Base-by-base conservation (phyloP, 371 early-diverging fungal species). In the Umbelopsis sp. region DNA sequence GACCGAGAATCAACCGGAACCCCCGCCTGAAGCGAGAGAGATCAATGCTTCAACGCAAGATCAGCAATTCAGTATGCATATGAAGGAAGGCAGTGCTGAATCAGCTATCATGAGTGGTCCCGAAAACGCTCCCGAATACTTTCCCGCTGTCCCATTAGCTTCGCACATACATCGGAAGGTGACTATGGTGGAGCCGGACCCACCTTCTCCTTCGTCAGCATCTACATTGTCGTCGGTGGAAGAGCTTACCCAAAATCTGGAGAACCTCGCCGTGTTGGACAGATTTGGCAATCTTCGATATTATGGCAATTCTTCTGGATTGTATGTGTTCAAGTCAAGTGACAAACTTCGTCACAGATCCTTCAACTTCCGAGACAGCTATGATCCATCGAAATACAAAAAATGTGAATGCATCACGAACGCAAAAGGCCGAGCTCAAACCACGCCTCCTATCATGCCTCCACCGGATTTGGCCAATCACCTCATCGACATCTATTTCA, bases 391-490 rank as follows among this genome's bases (percentile, higher is more conserved):
- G 57, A 57, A 51, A 4, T 51, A 24, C 25, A 57, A n/a, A 5
- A 57, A 35, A 12, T 32, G 29, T 35, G 6, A 11, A 57, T 14
- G 29, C 16, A 57, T 18, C 35, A 14, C 32, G 32, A 29, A 14
- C 16, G 57, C 2, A 7, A 12, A 12, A 41, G 7, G 18, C 8
- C 48, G 14, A 48, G 16, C 16, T 16, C n/a, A 16, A 1, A 18
- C 18, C 8, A 12, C 48, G 18, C 11, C 18, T 16, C 16, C 76
- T 73, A 45, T 66, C 68, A 51, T 82, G n/a, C 83, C 83, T 25
- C 86, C 87, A 18, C 80, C 77, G 45, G 88, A 88, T 29, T 70
- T 88, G 53, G 84, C 85, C 5, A 74, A 78, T 35, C 87, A 86
- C 68, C 74, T 88, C 16, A 72, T 88, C 53, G 52, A 70, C 11